Evolutionary conservation across 768 basidiomycete species (phyloP).

Genomic region (Lentinus tigrinus): DNA sequence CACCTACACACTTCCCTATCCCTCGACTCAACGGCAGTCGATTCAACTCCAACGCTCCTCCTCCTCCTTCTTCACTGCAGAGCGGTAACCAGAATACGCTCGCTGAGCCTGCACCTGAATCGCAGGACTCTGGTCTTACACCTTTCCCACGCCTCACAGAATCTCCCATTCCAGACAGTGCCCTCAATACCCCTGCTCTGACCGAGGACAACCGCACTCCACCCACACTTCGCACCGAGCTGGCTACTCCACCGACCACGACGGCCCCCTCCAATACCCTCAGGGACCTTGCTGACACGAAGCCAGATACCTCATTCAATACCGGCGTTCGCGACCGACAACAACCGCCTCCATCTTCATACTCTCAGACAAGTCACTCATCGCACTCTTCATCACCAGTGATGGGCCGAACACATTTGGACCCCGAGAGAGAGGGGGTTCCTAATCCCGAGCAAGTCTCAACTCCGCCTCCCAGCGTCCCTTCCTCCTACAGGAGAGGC

Average conservation of each 20-base stretch:
- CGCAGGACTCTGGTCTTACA: slow-evolving; percentile 1
- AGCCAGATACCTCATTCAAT: not conserved
- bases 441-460: not conserved
- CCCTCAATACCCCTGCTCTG: not conserved
- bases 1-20: slow-evolving; percentile 70
- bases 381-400: not conserved
- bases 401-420: not conserved
- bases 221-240: slow-evolving; percentile 4
- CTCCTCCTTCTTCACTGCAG: not conserved
- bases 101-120: not conserved
- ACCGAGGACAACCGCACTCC: slow-evolving; percentile 7
- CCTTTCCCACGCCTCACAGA: slow-evolving; percentile 16
- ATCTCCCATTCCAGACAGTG: slow-evolving; percentile 10
- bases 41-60: not conserved
- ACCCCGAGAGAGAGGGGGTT: not conserved
- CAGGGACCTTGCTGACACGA: not conserved
- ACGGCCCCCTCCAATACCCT: not conserved
- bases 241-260: not conserved
- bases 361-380: not conserved
- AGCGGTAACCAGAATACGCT: not conserved
- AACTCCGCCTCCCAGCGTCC: not conserved
- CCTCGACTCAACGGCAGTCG: slow-evolving; percentile 38
- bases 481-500: slow-evolving; percentile 5
- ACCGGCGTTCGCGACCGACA: not conserved
- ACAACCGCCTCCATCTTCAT: not conserved